Evolutionary conservation across 345 rosid genomes (phyloP).

Genomic region (Brassica nigra): DNA sequence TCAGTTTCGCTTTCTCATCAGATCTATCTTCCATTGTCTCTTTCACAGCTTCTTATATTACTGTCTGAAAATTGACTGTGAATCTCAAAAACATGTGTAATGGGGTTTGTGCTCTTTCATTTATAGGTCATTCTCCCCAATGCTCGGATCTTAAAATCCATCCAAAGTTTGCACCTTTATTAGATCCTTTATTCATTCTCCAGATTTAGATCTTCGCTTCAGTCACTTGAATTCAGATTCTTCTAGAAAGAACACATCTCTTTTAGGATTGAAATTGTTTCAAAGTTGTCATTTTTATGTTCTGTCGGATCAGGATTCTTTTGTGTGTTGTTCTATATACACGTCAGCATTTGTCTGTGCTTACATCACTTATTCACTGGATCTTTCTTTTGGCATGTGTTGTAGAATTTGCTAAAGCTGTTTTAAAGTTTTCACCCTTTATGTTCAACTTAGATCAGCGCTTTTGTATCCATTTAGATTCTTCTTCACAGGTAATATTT

Average conservation of each 20-base stretch:
- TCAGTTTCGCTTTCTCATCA: neutral
- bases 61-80: neutral
- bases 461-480: neutral
- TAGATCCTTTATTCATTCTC: slow-evolving; percentile 11
- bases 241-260: neutral
- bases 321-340: neutral
- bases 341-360: slow-evolving; percentile 18
- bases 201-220: slow-evolving; percentile 20
- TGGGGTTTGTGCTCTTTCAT: slow-evolving; percentile 12
- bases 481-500: slow-evolving; percentile 22
- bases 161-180: neutral
- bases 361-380: slow-evolving; percentile 18
- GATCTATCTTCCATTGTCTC: neutral
- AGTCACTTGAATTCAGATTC: neutral
- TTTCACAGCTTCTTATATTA: neutral
- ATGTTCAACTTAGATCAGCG: neutral
- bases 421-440: neutral
- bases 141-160: slow-evolving; percentile 26
- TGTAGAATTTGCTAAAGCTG: neutral
- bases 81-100: neutral
- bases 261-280: neutral
- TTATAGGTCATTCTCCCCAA: slow-evolving; percentile 10
- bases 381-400: neutral
- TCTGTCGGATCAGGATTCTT: slow-evolving; percentile 20
- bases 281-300: neutral